Evolutionary conservation across 106 monocot genomes (phyloP), one percentile per base, ranked within the genome.

Genomic region (Dioscorea zingiberensis): DNA sequence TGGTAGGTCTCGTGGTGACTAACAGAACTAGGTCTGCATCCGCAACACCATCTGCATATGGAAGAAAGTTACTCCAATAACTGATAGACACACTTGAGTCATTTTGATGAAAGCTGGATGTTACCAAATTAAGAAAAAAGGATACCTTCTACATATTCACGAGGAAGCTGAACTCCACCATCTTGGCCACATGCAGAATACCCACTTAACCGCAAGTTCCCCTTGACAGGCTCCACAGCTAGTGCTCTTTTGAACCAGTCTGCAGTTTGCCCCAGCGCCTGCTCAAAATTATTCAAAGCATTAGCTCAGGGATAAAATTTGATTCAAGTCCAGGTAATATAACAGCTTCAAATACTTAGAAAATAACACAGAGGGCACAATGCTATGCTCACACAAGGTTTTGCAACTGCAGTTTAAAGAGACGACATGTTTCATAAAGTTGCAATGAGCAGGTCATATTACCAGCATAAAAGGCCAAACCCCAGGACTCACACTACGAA

Each of bases 131-230:
- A 38, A 38, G 10, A 38, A 38, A 8, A 38, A 38, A 38, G 38
- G 19, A 21, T 73, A 91, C 94, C 87, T 88, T 97, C 91, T 29
- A 97, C 68, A 63, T 97, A 97, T 71, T 88, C 81, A 80, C 86
- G 97, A 38, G 97, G 97, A 60, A 97, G 88, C 56, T 97, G 97
- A 24, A 97, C 97, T 4, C 97, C 97, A 64, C 97, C 97, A 84
- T 97, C 97, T 62, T 97, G 97, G 38, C 97, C 97, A 79, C 97
- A 97, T 26, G 97, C 97, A 73, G 97, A 97, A 73, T 97, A 97
- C 19, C 97, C 97, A 74, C 97, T 97, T 73, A 97, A 74, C 17
- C 92, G 68, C 76, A 97, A 71, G 76, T 97, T 92, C 21, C 91
- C 97, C 77, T 87, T 91, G 44, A 97, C 97, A 47, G 85, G 97